These are phyloP conservation scores for Filosporella fistucella DNA, from an alignment of 495 filamentous ascomycete genomes.

Conservation along the genomic window DNA sequence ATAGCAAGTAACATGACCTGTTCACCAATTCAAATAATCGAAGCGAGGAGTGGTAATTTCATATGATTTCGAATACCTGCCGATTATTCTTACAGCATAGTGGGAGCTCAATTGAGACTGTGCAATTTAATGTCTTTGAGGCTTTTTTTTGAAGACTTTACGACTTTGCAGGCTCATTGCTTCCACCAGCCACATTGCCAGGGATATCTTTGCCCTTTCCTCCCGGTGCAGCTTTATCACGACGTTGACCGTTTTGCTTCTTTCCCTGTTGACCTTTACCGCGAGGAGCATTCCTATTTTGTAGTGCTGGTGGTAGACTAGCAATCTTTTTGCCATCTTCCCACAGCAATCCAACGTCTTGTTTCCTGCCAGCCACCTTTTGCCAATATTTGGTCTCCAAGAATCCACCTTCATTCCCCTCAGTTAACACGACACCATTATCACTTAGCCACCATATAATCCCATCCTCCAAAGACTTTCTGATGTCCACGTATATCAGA, in stretches of 20 bases:
- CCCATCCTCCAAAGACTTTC: slow-evolving; percentile 55
- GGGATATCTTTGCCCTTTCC: slow-evolving; percentile 1
- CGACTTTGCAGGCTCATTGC: too few relatives aligned
- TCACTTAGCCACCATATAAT: slow-evolving; percentile 80
- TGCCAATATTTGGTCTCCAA: slow-evolving; percentile 39
- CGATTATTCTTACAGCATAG: too few relatives aligned
- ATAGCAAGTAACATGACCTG: too few relatives aligned
- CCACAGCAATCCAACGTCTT: slow-evolving; percentile 60
- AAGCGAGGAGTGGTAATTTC: too few relatives aligned
- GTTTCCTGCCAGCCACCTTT: slow-evolving; percentile 53
- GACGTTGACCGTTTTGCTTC: slow-evolving; percentile 2
- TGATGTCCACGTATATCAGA: slow-evolving; percentile 75
- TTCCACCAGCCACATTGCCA: too few relatives aligned
- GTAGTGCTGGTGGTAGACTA: slow-evolving; percentile 45
- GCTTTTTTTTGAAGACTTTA: too few relatives aligned
- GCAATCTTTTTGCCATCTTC: slow-evolving; percentile 55
- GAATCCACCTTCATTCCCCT: slow-evolving; percentile 40
- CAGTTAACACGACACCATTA: slow-evolving; percentile 69
- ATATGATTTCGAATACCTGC: too few relatives aligned
- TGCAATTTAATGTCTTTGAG: too few relatives aligned
- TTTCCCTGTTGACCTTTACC: slow-evolving; percentile 34
- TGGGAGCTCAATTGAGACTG: too few relatives aligned
- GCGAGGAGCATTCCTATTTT: slow-evolving; percentile 31
- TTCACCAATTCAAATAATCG: too few relatives aligned
- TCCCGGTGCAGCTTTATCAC: not conserved